These are phyloP conservation scores for Solanum piurae DNA, from an alignment of 257 asterid species.

Conservation along the genomic window DNA sequence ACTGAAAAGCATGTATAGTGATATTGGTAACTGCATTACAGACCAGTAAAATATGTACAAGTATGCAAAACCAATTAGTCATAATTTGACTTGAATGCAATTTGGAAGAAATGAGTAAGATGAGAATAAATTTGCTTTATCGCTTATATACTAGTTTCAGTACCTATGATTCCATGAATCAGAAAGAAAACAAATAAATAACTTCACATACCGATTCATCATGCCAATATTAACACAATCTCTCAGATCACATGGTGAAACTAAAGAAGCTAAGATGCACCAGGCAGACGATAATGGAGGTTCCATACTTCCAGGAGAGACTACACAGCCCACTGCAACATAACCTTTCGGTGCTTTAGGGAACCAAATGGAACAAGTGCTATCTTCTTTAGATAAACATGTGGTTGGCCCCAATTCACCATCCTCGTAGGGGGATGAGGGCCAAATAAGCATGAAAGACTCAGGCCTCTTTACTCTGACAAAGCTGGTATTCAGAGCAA, in stretches of 20 bases:
- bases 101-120: not conserved
- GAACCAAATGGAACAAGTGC: constrained; percentile 77
- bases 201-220: constrained; percentile 38
- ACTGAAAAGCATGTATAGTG: not conserved
- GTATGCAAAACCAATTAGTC: not conserved
- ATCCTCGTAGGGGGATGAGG: constrained; percentile 29
- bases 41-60: not conserved
- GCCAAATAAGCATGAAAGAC: constrained; percentile 73
- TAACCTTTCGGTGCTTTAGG: constrained; percentile 95
- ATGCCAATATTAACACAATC: constrained; percentile 57
- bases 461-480: constrained; percentile 80
- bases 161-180: not conserved
- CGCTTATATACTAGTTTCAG: not conserved
- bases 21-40: not conserved
- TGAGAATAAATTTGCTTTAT: not conserved
- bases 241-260: constrained; percentile 83
- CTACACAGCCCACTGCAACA: constrained; percentile 94
- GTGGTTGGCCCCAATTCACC: constrained; percentile 18
- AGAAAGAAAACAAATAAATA: not conserved
- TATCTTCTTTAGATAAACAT: constrained; percentile 19
- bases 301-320: constrained; percentile 58
- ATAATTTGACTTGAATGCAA: not conserved
- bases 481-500: constrained; percentile 81
- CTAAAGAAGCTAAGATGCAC: constrained; percentile 73
- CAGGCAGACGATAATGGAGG: constrained; percentile 73